Evolutionary conservation across 2,329 filamentous ascomycete species (phyloP), one percentile per base, ranked within the genome.

Genomic region (Tricladium varicosporioides): DNA sequence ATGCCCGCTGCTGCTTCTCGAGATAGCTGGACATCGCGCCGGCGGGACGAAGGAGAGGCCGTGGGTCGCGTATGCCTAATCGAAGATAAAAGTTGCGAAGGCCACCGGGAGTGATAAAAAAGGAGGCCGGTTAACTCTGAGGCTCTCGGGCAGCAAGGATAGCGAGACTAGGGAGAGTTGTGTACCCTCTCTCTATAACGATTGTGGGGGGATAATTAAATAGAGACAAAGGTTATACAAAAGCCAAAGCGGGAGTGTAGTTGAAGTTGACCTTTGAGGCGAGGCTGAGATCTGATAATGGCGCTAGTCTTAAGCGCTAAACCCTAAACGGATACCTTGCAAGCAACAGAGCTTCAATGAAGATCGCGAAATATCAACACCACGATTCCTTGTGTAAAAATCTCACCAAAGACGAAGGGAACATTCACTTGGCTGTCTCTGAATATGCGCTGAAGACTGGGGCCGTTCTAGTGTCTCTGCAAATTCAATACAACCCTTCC

Each of bases 1-100:
- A 85, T 65, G 75, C 79, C 56, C 81, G 83, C 62, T 85, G 80
- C 72, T 87, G 84, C 65, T 83, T 84, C 65, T 88, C 83, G 59
- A 89, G 80, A 65, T 83, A 86, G 56, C 69, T 71, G 57, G 84
- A 85, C 82, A 85, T 87, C 66, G 53, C 74, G 71, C 67, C 61
- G 51, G 14, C 22, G 48, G 44, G 36, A 46, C 8, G 31, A 36
- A 48, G 47, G 27, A 15, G 19, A 50, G 54, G 50, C 31, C 14
- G 19, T 33, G 10, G 42, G 5, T 40, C 11, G n/a, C 36, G 11
- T 10, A 10, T n/a, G 11, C n/a, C 11, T 48, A 31, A 19, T 33
- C n/a, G 15, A 40, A 51, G 36, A 4, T 4, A 13, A 10, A 40
- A 4, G 36, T 40, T 5, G 4, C 11, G 36, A 13, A 40, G 36